Percentiles rank a stretch among this genome's conserved stretches.
These are phyloP conservation scores for Blastobotrys indianensis DNA, from an alignment of 1,139 yeast genomes.

Conservation along the genomic window DNA sequence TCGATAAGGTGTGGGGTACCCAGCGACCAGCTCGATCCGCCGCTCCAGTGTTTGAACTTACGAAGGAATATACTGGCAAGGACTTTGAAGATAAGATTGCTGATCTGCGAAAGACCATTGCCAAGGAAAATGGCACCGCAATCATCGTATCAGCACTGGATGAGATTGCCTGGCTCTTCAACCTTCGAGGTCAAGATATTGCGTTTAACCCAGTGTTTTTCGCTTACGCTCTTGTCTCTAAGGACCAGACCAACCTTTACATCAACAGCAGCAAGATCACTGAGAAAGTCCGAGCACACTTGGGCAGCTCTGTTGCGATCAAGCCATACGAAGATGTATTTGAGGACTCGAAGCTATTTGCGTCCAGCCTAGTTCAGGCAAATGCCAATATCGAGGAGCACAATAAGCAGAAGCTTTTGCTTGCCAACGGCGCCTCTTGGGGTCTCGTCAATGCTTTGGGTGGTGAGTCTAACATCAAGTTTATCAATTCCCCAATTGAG, in stretches of 20 bases:
- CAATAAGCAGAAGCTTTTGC: constrained; percentile 39
- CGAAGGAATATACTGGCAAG: constrained; percentile 39
- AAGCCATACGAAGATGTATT: constrained; percentile 34
- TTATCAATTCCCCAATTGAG: constrained; percentile 55
- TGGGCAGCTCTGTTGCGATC: constrained; percentile 29
- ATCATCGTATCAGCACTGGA: constrained; percentile 71
- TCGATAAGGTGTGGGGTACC: constrained; percentile 69
- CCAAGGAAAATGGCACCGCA: constrained; percentile 39
- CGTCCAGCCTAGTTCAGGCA: constrained; percentile 34
- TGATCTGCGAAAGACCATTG: constrained; percentile 42
- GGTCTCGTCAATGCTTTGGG: constrained; percentile 57
- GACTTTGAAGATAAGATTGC: constrained; percentile 40
- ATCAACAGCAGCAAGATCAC: constrained; percentile 64
- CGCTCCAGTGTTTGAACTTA: constrained; percentile 29
- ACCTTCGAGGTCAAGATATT: constrained; percentile 80
- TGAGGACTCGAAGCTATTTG: constrained; percentile 29
- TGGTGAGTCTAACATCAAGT: constrained; percentile 39
- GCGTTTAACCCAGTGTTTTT: constrained; percentile 89
- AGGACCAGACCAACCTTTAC: constrained; percentile 52
- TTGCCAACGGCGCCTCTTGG: constrained; percentile 75
- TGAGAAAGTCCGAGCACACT: constrained; percentile 33
- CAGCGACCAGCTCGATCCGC: constrained; percentile 36
- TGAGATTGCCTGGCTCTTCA: constrained; percentile 89
- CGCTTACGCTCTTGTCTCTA: constrained; percentile 68
- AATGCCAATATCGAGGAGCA: constrained; percentile 13